These are phyloP conservation scores for Ceratocystis ficicola DNA, from an alignment of 2,329 filamentous ascomycete genomes.

Conservation along the genomic window DNA sequence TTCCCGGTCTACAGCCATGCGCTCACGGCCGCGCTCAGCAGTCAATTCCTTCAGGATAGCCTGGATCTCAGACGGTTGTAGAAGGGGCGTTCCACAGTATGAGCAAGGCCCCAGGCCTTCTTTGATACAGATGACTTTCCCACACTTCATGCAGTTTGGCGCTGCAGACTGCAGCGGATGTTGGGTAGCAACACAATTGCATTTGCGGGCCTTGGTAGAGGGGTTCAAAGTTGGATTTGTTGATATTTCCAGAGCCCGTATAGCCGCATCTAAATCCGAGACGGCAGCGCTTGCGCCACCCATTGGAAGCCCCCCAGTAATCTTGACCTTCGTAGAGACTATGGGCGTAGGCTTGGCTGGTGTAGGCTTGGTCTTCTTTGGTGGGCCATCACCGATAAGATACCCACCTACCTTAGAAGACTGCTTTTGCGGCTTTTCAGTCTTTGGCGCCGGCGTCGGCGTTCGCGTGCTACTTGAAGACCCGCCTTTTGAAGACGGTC, in stretches of 20 bases:
- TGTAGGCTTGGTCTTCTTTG: conserved; percentile 33
- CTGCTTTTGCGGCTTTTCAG: conserved; percentile 41
- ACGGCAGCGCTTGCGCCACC: conserved; percentile 65
- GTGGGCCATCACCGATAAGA: conserved; percentile 63
- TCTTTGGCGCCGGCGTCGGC: conserved; percentile 31
- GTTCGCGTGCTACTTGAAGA: conserved; percentile 26
- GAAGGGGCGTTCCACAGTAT: conserved; percentile 65
- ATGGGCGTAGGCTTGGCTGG: conserved; percentile 41
- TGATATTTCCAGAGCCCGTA: conserved; percentile 77
- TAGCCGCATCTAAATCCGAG: conserved; percentile 63
- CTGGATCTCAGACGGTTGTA: conserved; percentile 63
- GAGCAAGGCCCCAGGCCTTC: conserved; percentile 92
- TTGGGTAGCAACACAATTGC: conserved; percentile 75
- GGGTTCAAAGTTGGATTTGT: conserved; percentile 63
- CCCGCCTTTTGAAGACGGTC: neutral
- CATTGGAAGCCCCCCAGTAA: conserved; percentile 70
- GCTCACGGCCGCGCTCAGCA: conserved; percentile 76
- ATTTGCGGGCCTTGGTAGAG: conserved; percentile 51
- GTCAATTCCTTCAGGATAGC: conserved; percentile 73
- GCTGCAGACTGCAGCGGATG: conserved; percentile 84
- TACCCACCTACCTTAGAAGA: conserved; percentile 58
- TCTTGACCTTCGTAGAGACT: conserved; percentile 50
- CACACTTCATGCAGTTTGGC: conserved; percentile 83
- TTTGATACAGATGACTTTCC: conserved; percentile 89
- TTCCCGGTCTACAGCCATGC: conserved; percentile 68